These are phyloP conservation scores for Chenopodium quinoa DNA, from an alignment of 148 eudicot genomes.

Conservation along the genomic window DNA sequence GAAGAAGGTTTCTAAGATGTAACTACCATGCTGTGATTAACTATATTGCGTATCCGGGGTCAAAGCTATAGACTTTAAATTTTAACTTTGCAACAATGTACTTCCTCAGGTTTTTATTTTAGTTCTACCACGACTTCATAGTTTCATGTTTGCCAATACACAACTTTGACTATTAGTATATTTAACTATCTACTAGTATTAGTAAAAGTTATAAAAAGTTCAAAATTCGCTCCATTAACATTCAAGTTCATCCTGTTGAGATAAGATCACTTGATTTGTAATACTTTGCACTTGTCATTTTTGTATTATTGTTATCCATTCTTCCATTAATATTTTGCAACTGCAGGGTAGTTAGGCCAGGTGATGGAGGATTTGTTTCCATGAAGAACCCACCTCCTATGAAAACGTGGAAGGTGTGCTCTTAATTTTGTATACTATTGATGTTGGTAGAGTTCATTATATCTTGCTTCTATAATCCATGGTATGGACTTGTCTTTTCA, in stretches of 20 bases:
- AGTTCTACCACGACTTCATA: too few relatives aligned
- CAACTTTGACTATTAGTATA: too few relatives aligned
- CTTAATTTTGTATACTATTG: constrained; percentile 16
- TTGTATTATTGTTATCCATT: not conserved
- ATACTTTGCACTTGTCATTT: not conserved
- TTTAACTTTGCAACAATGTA: not conserved
- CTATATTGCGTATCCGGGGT: not conserved
- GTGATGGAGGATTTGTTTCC: constrained; percentile 79
- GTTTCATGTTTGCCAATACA: too few relatives aligned
- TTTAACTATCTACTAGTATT: too few relatives aligned
- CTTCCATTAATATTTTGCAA: too few relatives aligned
- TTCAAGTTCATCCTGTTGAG: too few relatives aligned
- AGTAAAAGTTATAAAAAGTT: too few relatives aligned
- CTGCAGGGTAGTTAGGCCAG: constrained; percentile 86
- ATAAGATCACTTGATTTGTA: not conserved
- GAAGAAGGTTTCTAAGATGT: not conserved
- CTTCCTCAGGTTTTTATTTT: too few relatives aligned
- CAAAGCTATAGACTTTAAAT: not conserved
- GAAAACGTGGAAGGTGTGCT: constrained; percentile 90
- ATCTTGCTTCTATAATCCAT: constrained; percentile 5
- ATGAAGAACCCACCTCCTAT: constrained; percentile 67
- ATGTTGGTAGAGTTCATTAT: constrained; percentile 15
- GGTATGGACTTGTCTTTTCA: constrained; percentile 14
- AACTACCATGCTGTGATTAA: not conserved
- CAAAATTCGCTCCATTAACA: too few relatives aligned